A percentile compares a stretch with the other conserved stretches of the same genome.
Evolutionary conservation across 495 filamentous ascomycete genomes (phyloP).

Genomic region (Niebla homalea): DNA sequence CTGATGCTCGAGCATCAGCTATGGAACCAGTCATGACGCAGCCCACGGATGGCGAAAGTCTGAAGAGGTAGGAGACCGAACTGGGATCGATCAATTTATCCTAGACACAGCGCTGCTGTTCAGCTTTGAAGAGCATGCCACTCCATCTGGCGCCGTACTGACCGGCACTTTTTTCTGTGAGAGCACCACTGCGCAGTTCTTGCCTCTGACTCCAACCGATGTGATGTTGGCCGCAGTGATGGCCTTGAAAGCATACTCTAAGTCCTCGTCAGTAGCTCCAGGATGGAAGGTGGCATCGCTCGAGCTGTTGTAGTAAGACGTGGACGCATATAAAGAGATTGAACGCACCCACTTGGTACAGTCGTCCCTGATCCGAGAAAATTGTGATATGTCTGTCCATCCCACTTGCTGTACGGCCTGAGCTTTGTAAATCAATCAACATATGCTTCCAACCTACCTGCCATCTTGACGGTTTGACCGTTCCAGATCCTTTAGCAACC

Average conservation of each 20-base stretch:
- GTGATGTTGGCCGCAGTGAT: slow-evolving; percentile 99
- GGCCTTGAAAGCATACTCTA: slow-evolving; percentile 99
- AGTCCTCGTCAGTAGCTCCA: slow-evolving; percentile 10
- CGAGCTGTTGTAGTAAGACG: not conserved
- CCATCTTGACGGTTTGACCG: not conserved
- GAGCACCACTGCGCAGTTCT: slow-evolving; percentile 90
- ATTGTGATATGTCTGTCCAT: slow-evolving; percentile 99
- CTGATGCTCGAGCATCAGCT: slow-evolving; percentile 86
- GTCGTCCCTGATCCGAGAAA: slow-evolving; percentile 94
- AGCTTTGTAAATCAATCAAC: not conserved
- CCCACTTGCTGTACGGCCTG: slow-evolving; percentile 38
- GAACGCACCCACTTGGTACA: slow-evolving; percentile 97
- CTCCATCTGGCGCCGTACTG: slow-evolving; percentile 29
- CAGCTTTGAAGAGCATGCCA: not conserved
- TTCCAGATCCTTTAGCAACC: not conserved
- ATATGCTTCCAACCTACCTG: not conserved
- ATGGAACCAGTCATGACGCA: slow-evolving; percentile 99
- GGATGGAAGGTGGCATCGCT: slow-evolving; percentile 8
- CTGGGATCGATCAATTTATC: slow-evolving; percentile 97
- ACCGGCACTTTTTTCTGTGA: slow-evolving; percentile 99
- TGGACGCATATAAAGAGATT: not conserved
- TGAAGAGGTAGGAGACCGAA: slow-evolving; percentile 95
- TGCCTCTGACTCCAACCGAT: slow-evolving; percentile 87
- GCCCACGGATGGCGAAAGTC: slow-evolving; percentile 86
- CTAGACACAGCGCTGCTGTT: slow-evolving; percentile 29